A percentile compares a stretch with the other conserved stretches of the same genome.
phyloP scores from a whole-genome alignment of 1,284 basidiomycete genomes.

The Cryptococcus hybrid region DNA sequence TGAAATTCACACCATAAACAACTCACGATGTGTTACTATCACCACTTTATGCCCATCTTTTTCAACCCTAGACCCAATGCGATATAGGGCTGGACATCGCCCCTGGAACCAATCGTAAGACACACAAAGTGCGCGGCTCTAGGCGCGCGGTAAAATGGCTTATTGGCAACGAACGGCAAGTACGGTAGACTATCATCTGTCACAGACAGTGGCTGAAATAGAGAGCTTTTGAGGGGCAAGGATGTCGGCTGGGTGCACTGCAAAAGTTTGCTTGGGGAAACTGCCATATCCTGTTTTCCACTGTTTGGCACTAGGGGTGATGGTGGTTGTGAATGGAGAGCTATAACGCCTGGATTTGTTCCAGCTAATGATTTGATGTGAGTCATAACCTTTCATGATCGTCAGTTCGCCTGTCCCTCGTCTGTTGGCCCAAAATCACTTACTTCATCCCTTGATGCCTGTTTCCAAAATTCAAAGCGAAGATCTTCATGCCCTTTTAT shows the following conservation, averaged over 20 bases:
- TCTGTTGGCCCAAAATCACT: constrained; percentile 4
- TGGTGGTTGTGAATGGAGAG: too few relatives aligned
- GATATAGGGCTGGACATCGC: constrained; percentile 56
- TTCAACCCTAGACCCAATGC: constrained; percentile 51
- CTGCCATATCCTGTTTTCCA: not conserved
- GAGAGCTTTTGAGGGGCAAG: constrained; percentile 16
- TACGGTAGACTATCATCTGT: constrained; percentile 39
- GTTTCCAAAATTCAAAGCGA: constrained; percentile 57
- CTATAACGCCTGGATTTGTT: not conserved
- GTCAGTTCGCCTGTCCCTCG: not conserved
- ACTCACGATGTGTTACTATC: constrained; percentile 60
- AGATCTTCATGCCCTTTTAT: constrained; percentile 57
- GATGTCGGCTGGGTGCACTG: not conserved
- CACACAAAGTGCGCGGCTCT: constrained; percentile 40
- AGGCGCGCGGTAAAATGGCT: constrained; percentile 22
- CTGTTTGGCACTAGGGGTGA: too few relatives aligned
- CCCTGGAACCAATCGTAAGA: constrained; percentile 54
- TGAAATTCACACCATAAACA: not conserved
- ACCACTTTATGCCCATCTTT: constrained; percentile 56
- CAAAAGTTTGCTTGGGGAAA: not conserved
- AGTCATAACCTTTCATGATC: constrained; percentile 13
- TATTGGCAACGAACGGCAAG: constrained; percentile 49
- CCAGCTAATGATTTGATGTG: constrained; percentile 8
- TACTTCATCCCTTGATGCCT: constrained; percentile 55
- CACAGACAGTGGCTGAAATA: constrained; percentile 25